A percentile compares a stretch with the other conserved stretches of the same genome.
These are phyloP conservation scores for Trametes cubensis DNA, from an alignment of 768 basidiomycete genomes.

Conservation along the genomic window DNA sequence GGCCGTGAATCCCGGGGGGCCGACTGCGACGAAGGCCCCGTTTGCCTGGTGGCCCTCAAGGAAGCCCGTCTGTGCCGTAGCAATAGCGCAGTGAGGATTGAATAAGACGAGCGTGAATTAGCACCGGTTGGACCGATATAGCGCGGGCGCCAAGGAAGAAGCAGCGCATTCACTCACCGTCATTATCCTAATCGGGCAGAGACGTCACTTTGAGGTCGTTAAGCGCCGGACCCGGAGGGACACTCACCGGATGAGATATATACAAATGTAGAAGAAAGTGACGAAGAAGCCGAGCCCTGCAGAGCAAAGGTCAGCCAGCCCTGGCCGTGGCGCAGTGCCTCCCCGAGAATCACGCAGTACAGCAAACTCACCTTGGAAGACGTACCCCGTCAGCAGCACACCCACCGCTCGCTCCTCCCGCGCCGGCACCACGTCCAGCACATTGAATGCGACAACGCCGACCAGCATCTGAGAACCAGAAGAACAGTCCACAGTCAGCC, in stretches of 20 bases:
- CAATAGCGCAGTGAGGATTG: not conserved
- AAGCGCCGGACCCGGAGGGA: constrained; percentile 2
- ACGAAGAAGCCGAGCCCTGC: constrained; percentile 50
- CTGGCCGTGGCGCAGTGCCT: not conserved
- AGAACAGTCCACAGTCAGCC: not conserved
- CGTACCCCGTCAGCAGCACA: constrained; percentile 47
- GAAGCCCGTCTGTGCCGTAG: constrained; percentile 44
- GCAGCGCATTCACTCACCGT: constrained; percentile 33
- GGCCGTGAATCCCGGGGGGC: constrained; percentile 54
- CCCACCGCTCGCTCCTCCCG: constrained; percentile 43
- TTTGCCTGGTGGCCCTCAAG: constrained; percentile 51
- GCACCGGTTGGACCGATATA: too few species aligned
- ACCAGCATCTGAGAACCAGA: constrained; percentile 44
- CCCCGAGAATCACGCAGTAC: constrained; percentile 14
- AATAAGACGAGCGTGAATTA: too few species aligned
- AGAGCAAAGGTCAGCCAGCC: not conserved
- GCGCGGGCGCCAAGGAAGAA: not conserved
- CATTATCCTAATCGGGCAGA: constrained; percentile 36
- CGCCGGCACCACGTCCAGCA: constrained; percentile 41
- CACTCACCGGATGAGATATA: constrained; percentile 49
- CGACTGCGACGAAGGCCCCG: constrained; percentile 50
- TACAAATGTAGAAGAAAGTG: constrained; percentile 53
- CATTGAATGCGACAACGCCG: constrained; percentile 50
- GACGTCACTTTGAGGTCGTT: constrained; percentile 1
- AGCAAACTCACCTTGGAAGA: constrained; percentile 46